phyloP scores from a whole-genome alignment of 202 grass and related monocot species.

The Elaeis oleifera region DNA sequence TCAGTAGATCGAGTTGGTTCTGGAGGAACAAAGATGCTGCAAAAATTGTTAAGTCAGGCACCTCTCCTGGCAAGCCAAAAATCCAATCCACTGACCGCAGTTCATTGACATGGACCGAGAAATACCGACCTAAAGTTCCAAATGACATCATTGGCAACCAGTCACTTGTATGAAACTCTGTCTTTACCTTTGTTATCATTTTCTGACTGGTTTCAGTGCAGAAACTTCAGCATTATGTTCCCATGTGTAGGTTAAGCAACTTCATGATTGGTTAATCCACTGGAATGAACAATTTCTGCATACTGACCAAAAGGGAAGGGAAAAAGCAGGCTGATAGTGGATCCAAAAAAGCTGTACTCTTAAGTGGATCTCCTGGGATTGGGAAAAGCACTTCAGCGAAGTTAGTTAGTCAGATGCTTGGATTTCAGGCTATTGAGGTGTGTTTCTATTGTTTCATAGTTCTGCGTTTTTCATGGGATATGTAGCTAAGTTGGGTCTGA shows the following conservation, averaged over 20 bases:
- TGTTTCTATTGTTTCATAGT: constrained; percentile 4
- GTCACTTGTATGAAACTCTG: constrained; percentile 55
- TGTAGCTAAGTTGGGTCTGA: not conserved
- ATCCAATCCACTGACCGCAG: constrained; percentile 37
- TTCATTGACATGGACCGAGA: constrained; percentile 88
- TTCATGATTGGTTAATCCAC: constrained; percentile 92
- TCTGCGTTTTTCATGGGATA: not conserved
- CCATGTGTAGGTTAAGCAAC: constrained; percentile 68
- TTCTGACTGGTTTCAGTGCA: constrained; percentile 9
- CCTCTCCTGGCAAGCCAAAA: constrained; percentile 41
- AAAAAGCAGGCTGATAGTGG: constrained; percentile 73
- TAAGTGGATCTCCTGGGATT: constrained; percentile 93
- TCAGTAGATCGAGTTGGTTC: constrained; percentile 47
- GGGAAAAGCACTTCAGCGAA: constrained; percentile 94
- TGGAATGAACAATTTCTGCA: constrained; percentile 80
- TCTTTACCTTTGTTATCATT: constrained; percentile 16
- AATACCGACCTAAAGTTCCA: constrained; percentile 85
- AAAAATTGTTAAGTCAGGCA: constrained; percentile 42
- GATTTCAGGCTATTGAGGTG: constrained; percentile 90
- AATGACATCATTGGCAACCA: constrained; percentile 97
- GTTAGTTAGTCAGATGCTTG: constrained; percentile 96
- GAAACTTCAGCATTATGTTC: not conserved
- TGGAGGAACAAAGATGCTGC: constrained; percentile 31
- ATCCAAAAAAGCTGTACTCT: constrained; percentile 83
- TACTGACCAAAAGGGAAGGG: constrained; percentile 62